Evolutionary conservation across 169 alveolate species (phyloP), one percentile per base, ranked within the genome.

Genomic region (Cryptosporidium bovis): DNA sequence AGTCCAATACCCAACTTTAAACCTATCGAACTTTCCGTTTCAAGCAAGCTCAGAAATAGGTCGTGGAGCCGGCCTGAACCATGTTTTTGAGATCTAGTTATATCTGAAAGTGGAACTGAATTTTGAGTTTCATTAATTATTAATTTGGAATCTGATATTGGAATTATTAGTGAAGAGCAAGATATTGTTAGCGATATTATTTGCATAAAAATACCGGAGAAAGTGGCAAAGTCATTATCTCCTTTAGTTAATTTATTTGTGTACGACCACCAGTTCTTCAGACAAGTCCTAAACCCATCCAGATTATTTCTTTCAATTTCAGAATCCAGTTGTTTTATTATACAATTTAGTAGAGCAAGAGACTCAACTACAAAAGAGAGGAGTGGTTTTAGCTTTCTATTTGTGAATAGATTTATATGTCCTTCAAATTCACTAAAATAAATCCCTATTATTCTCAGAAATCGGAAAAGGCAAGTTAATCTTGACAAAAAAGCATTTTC

Each of bases 21-120:
- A 3, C 87, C 87, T 20, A 77, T 66, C 4, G 87, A 56, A 36
- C 87, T 77, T 3, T 77, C 87, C 4, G 87, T 58, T 56, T 77
- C 77, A 24, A 77, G 71, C 0, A 77, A 55, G 46, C 33, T 77
- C 8, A 77, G 15, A 60, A 77, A 60, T 77, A 77, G 56, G 24
- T 77, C 87, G 20, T 77, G 87, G 34, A 77, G 48, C 7, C 87
- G 34, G 10, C 46, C 44, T 27, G 71, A 34, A 6, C 62, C 56
- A 2, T 77, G 56, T 1, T 34, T 77, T 46, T 62, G 69, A 33
- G 66, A 69, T 48, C 64, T 62, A 12, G 69, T 53, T 56, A 77
- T 27, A 46, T 77, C 71, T 40, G 69, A 77, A 16, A 77, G 69
- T 1, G 87, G 64, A 4, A 77, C 71, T 20, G 87, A 51, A 29